These are phyloP conservation scores for Periconia sp. DNA, from an alignment of 2,329 filamentous ascomycete species.

Conservation along the genomic window DNA sequence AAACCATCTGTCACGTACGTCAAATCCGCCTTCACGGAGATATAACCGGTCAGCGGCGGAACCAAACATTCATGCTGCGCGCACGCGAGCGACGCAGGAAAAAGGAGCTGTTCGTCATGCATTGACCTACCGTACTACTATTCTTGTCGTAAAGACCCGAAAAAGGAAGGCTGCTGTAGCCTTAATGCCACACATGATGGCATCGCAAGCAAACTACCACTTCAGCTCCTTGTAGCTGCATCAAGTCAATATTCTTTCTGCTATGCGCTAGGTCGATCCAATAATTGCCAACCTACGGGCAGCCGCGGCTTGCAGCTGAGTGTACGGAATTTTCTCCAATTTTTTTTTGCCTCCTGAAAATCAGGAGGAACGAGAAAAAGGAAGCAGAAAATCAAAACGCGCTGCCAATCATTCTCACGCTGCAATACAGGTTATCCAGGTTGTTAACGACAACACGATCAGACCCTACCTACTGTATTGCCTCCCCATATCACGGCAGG, in stretches of 20 bases:
- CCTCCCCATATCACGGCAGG: too few relatives aligned
- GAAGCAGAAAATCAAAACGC: too few relatives aligned
- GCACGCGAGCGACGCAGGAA: slow-evolving; percentile 8
- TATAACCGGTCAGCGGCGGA: slow-evolving; percentile 10
- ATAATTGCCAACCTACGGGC: not conserved
- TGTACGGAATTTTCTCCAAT: not conserved
- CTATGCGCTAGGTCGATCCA: not conserved
- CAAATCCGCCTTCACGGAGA: slow-evolving; percentile 29
- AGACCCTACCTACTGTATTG: too few relatives aligned
- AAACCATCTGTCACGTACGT: slow-evolving; percentile 5
- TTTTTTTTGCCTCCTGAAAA: not conserved
- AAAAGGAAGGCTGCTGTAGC: not conserved
- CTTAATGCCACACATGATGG: too few relatives aligned
- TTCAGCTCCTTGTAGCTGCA: too few relatives aligned
- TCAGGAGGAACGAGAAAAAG: not conserved
- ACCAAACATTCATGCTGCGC: not conserved
- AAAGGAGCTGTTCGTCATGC: not conserved
- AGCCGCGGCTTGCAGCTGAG: not conserved
- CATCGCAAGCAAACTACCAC: too few relatives aligned
- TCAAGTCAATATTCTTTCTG: not conserved
- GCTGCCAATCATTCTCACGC: not conserved
- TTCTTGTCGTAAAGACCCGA: not conserved
- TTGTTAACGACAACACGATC: too few relatives aligned
- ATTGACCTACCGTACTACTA: not conserved
- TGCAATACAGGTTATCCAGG: too few relatives aligned